Conservation (phyloP, 768 basidiomycete species). For the Macrolepiota albuminosa region DNA sequence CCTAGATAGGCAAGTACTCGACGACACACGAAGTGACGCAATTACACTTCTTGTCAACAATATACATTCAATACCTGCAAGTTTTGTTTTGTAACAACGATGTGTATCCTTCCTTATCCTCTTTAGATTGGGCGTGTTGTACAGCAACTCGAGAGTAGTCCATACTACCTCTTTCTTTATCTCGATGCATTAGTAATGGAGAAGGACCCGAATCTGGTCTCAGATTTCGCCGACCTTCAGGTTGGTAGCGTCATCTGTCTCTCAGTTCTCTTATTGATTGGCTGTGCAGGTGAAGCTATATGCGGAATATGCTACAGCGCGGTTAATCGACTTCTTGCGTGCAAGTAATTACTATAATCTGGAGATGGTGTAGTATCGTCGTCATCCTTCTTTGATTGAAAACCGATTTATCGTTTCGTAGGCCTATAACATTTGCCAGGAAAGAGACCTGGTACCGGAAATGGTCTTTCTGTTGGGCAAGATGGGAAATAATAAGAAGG, state of each 20-base stretch:
- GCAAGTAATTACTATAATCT: slow-evolving; percentile 90
- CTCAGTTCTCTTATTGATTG: not conserved
- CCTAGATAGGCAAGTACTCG: slow-evolving; percentile 33
- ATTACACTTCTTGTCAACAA: slow-evolving; percentile 89
- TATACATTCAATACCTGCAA: slow-evolving; percentile 91
- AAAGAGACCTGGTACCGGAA: slow-evolving; percentile 84
- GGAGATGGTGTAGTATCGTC: slow-evolving; percentile 57
- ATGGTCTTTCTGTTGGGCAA: slow-evolving; percentile 97
- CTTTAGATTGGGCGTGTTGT: slow-evolving; percentile 83
- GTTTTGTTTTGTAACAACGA: slow-evolving; percentile 15
- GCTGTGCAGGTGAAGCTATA: slow-evolving; percentile 67
- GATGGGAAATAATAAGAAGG: slow-evolving; percentile 98
- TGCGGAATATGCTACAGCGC: slow-evolving; percentile 76
- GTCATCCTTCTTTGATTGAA: not conserved
- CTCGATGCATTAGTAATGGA: slow-evolving; percentile 78
- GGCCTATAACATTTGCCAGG: slow-evolving; percentile 85
- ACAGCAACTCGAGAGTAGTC: slow-evolving; percentile 70
- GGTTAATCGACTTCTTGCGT: slow-evolving; percentile 87
- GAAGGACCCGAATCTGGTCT: slow-evolving; percentile 77
- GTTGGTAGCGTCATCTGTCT: slow-evolving; percentile 26
- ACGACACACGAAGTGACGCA: slow-evolving; percentile 60
- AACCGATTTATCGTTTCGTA: slow-evolving; percentile 21
- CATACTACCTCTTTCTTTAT: slow-evolving; percentile 88
- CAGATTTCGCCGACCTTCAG: slow-evolving; percentile 82
- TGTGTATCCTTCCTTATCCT: not conserved